phyloP scores from a whole-genome alignment of 2,329 filamentous ascomycete species.

The Monosporascus cannonballus region DNA sequence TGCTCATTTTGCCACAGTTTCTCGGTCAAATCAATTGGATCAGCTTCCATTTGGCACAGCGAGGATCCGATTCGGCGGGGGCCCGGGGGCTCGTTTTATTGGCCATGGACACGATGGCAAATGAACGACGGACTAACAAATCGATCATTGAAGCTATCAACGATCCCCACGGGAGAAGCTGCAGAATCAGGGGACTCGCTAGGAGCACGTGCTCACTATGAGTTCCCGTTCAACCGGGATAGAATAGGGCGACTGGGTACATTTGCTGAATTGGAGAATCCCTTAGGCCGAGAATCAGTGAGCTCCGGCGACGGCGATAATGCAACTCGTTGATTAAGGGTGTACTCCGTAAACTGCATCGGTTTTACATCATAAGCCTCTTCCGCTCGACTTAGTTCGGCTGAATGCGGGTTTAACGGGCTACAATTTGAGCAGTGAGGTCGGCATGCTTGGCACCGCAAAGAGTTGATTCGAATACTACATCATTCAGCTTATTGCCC shows the following conservation, averaged over 20 bases:
- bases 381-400: too few species aligned
- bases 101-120: not conserved
- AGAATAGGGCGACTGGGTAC: not conserved
- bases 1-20: not conserved
- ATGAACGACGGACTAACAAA: not conserved
- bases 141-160: not conserved
- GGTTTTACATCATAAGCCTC: too few species aligned
- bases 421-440: too few species aligned
- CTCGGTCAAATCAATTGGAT: not conserved
- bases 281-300: not conserved
- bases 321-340: too few species aligned
- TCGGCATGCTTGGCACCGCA: too few species aligned
- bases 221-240: not conserved
- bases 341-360: too few species aligned
- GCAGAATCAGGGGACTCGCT: not conserved
- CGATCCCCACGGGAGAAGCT: not conserved
- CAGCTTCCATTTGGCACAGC: not conserved
- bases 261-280: not conserved
- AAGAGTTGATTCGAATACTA: too few species aligned
- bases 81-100: not conserved
- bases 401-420: too few species aligned
- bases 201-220: conserved; percentile 1
- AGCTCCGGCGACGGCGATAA: too few species aligned
- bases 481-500: too few species aligned
- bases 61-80: not conserved